Evolutionary conservation across 1,284 basidiomycete genomes (phyloP), one percentile per base, ranked within the genome.

Genomic region (Cryptococcus sp.): DNA sequence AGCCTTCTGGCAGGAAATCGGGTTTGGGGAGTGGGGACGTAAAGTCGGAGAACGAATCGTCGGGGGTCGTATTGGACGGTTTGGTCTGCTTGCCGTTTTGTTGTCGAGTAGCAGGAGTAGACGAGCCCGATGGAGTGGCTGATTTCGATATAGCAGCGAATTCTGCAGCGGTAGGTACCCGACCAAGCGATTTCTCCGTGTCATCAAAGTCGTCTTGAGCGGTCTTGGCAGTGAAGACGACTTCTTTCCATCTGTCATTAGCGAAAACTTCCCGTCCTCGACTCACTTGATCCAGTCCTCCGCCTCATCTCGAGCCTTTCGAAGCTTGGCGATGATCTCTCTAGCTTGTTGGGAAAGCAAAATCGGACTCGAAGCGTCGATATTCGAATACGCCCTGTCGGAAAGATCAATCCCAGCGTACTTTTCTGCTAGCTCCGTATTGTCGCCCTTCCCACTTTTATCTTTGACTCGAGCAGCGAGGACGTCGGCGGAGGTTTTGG

Each of bases 241-340:
- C 67, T 51, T 71, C 68, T 42, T 69, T 68, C 69, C 69, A 71
- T 39, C 64, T 66, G 35, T 4, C 14, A 9, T 33, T 11, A 36
- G 14, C 24, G 25, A 2, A 10, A 40, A 18, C 36, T n/a, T 7
- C 14, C 11, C 3, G 26, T 21, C 7, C 25, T 28, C 7, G 35
- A 56, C 64, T 47, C 51, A 71, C 67, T 73, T 72, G 48, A 87
- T 82, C 87, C 87, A 94, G 60, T 93, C 89, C 65, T 97, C 92
- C 51, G 84, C 81, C 74, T 90, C 86, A 68, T 97, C 91, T 82
- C 92, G 90, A 81, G 86, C 84, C 65, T 87, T 86, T 49, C 92
- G 79, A 55, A 97, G 70, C n/a, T 80, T 78, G 3, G 82, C 85
- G 55, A 97, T 94, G 19, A 94, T 78, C 5, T 78, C 79, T n/a